Base-by-base conservation (phyloP, 129 eudicot species). In the Flaveria trinervia region DNA sequence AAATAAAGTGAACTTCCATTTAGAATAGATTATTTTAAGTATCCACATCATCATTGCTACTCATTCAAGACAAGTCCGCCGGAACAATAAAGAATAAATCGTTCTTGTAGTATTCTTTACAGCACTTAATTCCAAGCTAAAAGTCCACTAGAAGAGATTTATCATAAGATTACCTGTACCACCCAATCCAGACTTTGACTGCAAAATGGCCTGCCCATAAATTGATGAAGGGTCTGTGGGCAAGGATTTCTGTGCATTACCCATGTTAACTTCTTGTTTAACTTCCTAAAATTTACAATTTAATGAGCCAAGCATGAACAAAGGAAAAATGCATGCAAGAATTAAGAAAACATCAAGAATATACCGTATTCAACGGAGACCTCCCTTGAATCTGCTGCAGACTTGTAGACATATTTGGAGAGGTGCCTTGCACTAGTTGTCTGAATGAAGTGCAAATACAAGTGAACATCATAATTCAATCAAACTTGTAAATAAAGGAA, bases 141-240 rank as follows among this genome's bases (percentile, higher is more conserved):
- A 26, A 61, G 64, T 64, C 61, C 23, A 62, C 79, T 62, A 75
- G 61, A 66, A 14, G 76, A 78, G 7, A 79, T 74, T 74, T 51
- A 39, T 45, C 46, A 28, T 23, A 79, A 51, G 20, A 78, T 65
- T 86, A 94, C 98, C 98, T 81, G 92, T 84, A 84, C 83, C 83
- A 50, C 97, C 92, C 71, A 94, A 80, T 72, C 98, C 98, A 79
- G 98, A 89, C 70, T 94, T 94, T 60, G 98, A 89, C 81, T 94
- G 98, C 76, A 94, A 84, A 89, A 94, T 89, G 16, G 98, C 92
- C 81, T 91, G 98, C 49, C 98, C 97, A 80, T 94, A 94, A 60
- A 94, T 84, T 75, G 98, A 94, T 36, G 98, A 90, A 71, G 96
- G 97, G 73, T 94, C 96, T 82, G 92, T 77, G 41, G 97, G 83